Evolutionary conservation across 2,329 filamentous ascomycete species (phyloP), one percentile per base, ranked within the genome.

Genomic region (Diplodia scrobiculata): DNA sequence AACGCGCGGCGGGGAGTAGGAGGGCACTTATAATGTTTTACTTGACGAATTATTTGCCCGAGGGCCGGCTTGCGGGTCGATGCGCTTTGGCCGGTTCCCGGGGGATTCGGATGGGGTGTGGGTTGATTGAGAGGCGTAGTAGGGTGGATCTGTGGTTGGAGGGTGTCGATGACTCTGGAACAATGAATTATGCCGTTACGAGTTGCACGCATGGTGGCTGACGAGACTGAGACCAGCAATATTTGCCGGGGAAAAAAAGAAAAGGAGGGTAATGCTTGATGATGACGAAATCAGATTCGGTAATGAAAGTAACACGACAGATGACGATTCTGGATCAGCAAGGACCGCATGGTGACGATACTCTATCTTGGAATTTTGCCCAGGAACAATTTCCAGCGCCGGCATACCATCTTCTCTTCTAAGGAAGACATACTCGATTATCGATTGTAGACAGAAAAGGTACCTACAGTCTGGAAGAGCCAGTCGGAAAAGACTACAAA

Each of bases 151-250:
- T 70, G 19, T 86, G 84, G 84, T 65, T 86, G 5, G 79, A 82
- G 62, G 71, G 73, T 17, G 72, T 84, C 0, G 84, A 86, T 69
- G 83, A 84, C 58, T 86, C 81, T 71, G 84, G 84, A 0, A 84
- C 78, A 21, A 83, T 84, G 81, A 59, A 86, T 0, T 85, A 83
- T 68, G 77, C 81, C 0, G 80, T 84, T 0, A 81, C 80, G 27
- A 53, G 51, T n/a, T 36, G 51, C 29, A 45, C 38, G 34, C 54
- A 59, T 59, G 54, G 54, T 45, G 54, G 19, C 5, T 47, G 19
- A 53, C 29, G 25, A 2, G 25, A 25, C 25, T 25, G 25, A 25
- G 25, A 4, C 25, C 25, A 25, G 25, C 3, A 25, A 25, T 25
- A 6, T 32, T 9, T 32, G 7, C 29, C 5, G 29, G 6, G 25